Conservation (phyloP, 768 basidiomycete genomes). For the Auricularia cornea region DNA sequence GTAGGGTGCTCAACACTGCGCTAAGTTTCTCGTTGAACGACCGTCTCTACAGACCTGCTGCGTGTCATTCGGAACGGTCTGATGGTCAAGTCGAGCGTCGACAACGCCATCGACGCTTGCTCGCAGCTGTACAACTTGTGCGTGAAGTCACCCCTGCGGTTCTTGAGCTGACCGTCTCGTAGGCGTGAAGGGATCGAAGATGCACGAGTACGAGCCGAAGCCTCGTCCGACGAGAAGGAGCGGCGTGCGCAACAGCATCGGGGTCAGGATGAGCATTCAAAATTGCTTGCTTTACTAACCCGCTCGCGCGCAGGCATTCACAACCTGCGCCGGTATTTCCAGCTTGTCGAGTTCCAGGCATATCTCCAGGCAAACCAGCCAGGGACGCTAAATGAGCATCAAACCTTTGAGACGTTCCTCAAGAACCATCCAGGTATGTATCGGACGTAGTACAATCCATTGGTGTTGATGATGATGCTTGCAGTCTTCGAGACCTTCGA, state of each 20-base stretch:
- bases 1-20: constrained; percentile 35
- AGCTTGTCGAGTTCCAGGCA: constrained; percentile 81
- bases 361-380: constrained; percentile 77
- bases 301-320: constrained; percentile 52
- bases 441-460: no score
- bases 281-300: no score
- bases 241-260: constrained; percentile 59
- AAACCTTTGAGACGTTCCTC: constrained; percentile 76
- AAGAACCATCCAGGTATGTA: constrained; percentile 67
- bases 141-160: background rate
- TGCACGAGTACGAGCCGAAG: constrained; percentile 65
- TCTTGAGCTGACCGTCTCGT: background rate
- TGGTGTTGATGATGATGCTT: background rate
- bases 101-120: constrained; percentile 83
- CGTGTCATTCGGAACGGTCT: constrained; percentile 83
- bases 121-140: constrained; percentile 67
- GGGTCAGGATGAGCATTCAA: no score
- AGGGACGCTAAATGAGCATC: constrained; percentile 67
- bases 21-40: constrained; percentile 6
- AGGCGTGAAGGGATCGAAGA: constrained; percentile 79
- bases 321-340: constrained; percentile 77
- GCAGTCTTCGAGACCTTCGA: constrained; percentile 92
- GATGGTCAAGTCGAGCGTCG: constrained; percentile 76
- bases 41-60: constrained; percentile 49
- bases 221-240: constrained; percentile 62